Percentiles rank a stretch among this genome's conserved stretches.
Evolutionary conservation across 345 rosid species (phyloP).

Genomic region (Brassica juncea): DNA sequence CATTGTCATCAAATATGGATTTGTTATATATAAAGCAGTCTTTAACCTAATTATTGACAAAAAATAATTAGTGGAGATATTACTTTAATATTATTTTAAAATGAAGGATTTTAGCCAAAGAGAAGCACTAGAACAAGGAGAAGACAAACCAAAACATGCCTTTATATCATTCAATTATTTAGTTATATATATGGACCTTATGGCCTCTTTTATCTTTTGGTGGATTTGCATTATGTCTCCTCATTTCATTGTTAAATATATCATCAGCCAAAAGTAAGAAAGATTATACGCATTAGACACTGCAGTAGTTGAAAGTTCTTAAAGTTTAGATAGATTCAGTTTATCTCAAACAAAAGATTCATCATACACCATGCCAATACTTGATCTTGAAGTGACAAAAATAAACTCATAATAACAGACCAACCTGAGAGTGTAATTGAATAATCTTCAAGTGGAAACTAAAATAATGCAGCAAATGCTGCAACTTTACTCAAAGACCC

Average conservation of each 20-base stretch:
- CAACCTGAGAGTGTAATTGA: conserved; percentile 33
- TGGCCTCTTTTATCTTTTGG: conserved; percentile 27
- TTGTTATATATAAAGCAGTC: conserved; percentile 30
- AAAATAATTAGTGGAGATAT: conserved; percentile 23
- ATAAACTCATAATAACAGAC: conserved; percentile 37
- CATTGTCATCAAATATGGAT: conserved; percentile 14
- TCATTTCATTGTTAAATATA: conserved; percentile 26
- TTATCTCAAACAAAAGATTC: conserved; percentile 27
- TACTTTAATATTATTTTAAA: conserved; percentile 18
- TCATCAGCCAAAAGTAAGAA: conserved; percentile 32
- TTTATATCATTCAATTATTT: conserved; percentile 34
- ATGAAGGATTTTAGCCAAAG: conserved; percentile 32
- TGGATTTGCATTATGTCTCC: conserved; percentile 34
- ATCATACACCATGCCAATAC: conserved; percentile 38
- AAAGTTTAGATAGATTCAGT: conserved; percentile 17
- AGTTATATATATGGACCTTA: conserved; percentile 24
- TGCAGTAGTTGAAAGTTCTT: conserved; percentile 14
- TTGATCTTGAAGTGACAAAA: conserved; percentile 46
- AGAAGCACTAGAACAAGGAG: conserved; percentile 46
- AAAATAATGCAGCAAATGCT: conserved; percentile 38
- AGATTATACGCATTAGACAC: conserved; percentile 3
- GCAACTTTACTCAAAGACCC: conserved; percentile 41
- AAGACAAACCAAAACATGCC: conserved; percentile 47
- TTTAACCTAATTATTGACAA: conserved; percentile 39
- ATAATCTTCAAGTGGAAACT: conserved; percentile 41